Evolutionary conservation across 768 basidiomycete genomes (phyloP).

Genomic region (Hygrocybe coccinea): DNA sequence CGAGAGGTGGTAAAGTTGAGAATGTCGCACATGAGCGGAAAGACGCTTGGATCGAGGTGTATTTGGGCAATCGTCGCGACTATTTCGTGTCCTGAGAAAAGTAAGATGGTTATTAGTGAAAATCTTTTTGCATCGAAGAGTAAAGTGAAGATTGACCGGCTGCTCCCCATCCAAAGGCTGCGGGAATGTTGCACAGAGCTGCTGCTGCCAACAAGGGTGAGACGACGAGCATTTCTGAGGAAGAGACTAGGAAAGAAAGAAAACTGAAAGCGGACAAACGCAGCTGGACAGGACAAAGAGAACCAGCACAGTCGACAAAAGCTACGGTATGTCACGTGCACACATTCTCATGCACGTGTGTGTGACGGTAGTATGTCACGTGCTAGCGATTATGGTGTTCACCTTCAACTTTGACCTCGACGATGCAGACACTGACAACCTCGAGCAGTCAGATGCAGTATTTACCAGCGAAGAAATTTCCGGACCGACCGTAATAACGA

Average conservation of each 20-base stretch:
- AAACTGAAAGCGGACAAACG: neutral
- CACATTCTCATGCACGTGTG: no score
- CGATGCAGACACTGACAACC: constrained; percentile 32
- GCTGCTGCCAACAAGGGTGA: neutral
- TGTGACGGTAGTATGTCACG: no score
- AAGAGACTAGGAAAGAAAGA: neutral
- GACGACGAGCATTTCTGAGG: neutral
- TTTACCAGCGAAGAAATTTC: neutral
- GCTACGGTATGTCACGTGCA: no score
- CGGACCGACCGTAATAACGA: neutral
- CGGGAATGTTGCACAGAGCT: constrained; percentile 8
- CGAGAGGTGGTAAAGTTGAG: constrained; percentile 46
- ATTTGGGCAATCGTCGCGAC: constrained; percentile 93
- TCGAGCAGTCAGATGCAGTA: constrained; percentile 6
- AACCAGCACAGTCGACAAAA: no score
- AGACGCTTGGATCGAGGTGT: constrained; percentile 70
- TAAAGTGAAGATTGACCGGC: constrained; percentile 29
- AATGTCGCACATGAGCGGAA: constrained; percentile 63
- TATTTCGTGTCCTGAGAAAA: constrained; percentile 72
- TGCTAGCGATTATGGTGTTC: no score
- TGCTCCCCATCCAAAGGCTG: constrained; percentile 38
- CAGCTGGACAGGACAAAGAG: neutral
- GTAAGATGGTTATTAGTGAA: neutral
- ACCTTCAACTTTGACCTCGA: constrained; percentile 67
- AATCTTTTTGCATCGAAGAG: neutral